Conservation (phyloP, 768 basidiomycete genomes). For the Collybia sordida region DNA sequence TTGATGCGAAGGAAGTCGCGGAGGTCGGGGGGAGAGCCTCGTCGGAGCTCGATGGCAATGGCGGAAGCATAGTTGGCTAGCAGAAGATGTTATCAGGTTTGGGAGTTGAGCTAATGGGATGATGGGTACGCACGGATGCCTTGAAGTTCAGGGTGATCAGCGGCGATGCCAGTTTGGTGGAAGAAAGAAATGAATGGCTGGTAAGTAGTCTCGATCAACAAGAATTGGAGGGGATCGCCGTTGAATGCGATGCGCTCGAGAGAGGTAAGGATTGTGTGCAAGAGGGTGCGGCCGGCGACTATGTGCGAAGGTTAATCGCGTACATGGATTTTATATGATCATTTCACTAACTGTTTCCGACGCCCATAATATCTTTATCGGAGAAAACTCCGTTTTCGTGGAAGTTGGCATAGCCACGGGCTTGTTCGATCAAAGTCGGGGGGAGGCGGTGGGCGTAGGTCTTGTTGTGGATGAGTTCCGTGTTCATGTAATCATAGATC, state of each 20-base stretch:
- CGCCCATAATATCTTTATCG: conserved; percentile 53
- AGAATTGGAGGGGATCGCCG: conserved; percentile 76
- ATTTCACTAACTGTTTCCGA: conserved; percentile 72
- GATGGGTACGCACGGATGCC: conserved; percentile 61
- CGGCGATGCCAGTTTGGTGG: conserved; percentile 66
- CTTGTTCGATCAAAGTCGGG: conserved; percentile 75
- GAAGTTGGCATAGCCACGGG: conserved; percentile 73
- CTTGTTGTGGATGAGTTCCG: conserved; percentile 78
- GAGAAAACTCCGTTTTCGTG: conserved; percentile 80
- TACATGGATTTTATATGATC: neutral
- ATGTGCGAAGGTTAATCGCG: neutral
- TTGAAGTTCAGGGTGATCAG: conserved; percentile 56
- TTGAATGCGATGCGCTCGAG: conserved; percentile 80
- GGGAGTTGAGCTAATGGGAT: neutral
- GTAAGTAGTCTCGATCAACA: conserved; percentile 80
- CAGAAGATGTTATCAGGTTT: conserved; percentile 24
- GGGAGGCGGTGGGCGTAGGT: conserved; percentile 78
- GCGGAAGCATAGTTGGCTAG: conserved; percentile 75
- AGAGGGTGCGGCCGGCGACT: conserved; percentile 84
- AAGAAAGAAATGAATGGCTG: conserved; percentile 91
- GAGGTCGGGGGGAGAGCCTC: conserved; percentile 70
- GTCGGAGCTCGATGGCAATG: conserved; percentile 76
- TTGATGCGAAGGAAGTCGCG: conserved; percentile 83
- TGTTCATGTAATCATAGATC: conserved; percentile 79
- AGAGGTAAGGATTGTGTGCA: conserved; percentile 68